Base-by-base conservation (phyloP, 2,329 filamentous ascomycete species). In the Epichloe hybrida region DNA sequence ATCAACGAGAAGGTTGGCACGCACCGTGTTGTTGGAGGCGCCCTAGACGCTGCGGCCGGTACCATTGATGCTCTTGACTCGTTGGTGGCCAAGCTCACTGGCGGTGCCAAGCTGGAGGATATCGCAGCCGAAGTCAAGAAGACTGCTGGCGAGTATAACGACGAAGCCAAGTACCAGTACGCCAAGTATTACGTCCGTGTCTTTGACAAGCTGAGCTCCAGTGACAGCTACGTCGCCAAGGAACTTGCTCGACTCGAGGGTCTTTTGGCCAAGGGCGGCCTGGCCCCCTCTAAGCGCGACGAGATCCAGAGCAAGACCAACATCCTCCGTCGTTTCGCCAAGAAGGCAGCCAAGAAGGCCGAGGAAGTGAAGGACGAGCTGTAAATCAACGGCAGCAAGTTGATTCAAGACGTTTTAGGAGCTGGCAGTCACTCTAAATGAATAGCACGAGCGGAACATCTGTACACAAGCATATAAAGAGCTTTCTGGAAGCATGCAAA, bases 171-270 rank as follows among this genome's bases (percentile, higher is more conserved):
- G 67, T 69, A 84, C 68, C 88, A 87, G 74, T 95, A 91, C 64
- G 88, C 88, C 45, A 79, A 90, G 70, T 98, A 98, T 79, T 97
- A 98, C 69, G 75, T 93, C 66, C 88, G 87, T 66, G 89, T 95
- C 50, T 85, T 93, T 54, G 80, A 87, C 66, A 97, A 96, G 81
- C 72, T 93, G 56, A 76, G 73, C 64, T 75, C 83, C 67, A 94
- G 85, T 71, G 76, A 85, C 54, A 83, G 75, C 49, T 96, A 88
- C 64, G 88, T 82, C 46, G 72, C 80, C 64, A 97, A 95, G 81
- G 91, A 97, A 76, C 74, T 90, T 55, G 76, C 81, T 54, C 80
- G 91, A 56, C 75, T 97, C 55, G 78, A 88, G 60, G 81, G 84
- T 58, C 79, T 97, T 58, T 72, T 96, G 55, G 77, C 80, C 70